Base-by-base conservation (phyloP, 2,329 filamentous ascomycete genomes). In the Dactylonectria estremocensis region DNA sequence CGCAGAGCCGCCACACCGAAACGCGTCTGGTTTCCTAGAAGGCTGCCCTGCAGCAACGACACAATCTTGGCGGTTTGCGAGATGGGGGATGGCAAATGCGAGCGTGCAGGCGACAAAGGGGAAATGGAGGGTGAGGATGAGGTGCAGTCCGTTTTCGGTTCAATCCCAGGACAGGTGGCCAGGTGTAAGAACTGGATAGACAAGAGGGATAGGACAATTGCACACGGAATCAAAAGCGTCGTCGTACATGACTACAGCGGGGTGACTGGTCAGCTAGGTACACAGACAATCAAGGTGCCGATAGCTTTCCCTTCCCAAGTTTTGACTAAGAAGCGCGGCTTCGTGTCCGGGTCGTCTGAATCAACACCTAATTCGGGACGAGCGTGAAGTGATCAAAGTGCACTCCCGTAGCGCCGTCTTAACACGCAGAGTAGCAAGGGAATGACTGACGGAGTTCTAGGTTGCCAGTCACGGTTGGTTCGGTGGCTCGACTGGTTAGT, bases 11-110 rank as follows among this genome's bases (percentile, higher is more conserved):
- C 31, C 50, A 53, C 31, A 35, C 50, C 50, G 49, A 53, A 35
- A 33, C 31, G 9, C 50, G n/a, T n/a, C 50, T 28, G n/a, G 22
- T 61, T 61, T 66, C 56, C 63, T 33, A 14, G 20, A 43, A 66
- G n/a, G 53, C 58, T 43, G 31, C 43, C 56, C 33, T 60, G 63
- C 56, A 66, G 63, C 63, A 18, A 43, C 49, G 49, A 31, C 43
- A 28, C 24, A 28, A 28, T 28, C 24, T 28, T 28, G 24, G 24
- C 60, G 49, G 46, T 64, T 48, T 64, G 62, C 55, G 55, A 55
- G 49, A 60, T 55, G 56, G 31, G 49, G 40, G 40, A 59, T 37
- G 45, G 20, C 53, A 53, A 50, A 43, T 43, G 40, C 40, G 40
- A 43, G 40, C n/a, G 40, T n/a, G 40, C 16, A n/a, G 14, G 31